Conservation (phyloP, 108 stramenopile species). For the Skeletonema menzelii region DNA sequence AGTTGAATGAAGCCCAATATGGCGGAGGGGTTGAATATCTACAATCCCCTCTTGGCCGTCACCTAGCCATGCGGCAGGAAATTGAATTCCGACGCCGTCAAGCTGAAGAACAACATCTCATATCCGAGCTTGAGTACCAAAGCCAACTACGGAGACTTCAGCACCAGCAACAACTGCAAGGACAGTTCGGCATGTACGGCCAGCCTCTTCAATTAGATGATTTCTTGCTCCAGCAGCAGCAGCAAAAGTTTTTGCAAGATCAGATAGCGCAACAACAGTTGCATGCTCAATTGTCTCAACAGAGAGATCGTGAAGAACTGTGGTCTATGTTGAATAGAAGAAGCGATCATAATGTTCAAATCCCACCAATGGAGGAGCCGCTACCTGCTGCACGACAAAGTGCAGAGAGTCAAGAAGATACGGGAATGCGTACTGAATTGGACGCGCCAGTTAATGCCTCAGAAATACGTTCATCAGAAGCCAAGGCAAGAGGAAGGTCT, state of each 20-base stretch:
- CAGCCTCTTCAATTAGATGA: conserved; percentile 1
- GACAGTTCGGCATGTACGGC: neutral
- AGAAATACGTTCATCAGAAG: neutral
- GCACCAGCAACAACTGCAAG: neutral
- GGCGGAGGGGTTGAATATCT: neutral
- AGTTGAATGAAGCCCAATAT: neutral
- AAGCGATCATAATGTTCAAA: neutral
- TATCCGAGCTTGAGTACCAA: conserved; percentile 3
- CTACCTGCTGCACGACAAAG: neutral
- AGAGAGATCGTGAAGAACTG: neutral
- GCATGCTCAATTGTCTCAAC: neutral
- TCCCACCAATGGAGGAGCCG: neutral
- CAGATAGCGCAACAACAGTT: conserved; percentile 1
- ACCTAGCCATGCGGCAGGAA: neutral
- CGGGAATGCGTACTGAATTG: neutral
- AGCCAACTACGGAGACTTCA: conserved; percentile 2
- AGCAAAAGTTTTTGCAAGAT: neutral
- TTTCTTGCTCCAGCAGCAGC: conserved; percentile 1
- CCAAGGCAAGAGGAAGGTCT: neutral
- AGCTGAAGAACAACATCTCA: neutral
- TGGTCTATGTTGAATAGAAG: neutral
- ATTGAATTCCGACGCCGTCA: neutral
- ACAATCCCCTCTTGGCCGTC: neutral
- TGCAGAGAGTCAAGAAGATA: neutral
- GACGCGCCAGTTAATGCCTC: neutral